Percentiles rank a stretch among this genome's conserved stretches.
These are phyloP conservation scores for Hansenula lynferdii DNA, from an alignment of 1,139 yeast genomes.

Conservation along the genomic window DNA sequence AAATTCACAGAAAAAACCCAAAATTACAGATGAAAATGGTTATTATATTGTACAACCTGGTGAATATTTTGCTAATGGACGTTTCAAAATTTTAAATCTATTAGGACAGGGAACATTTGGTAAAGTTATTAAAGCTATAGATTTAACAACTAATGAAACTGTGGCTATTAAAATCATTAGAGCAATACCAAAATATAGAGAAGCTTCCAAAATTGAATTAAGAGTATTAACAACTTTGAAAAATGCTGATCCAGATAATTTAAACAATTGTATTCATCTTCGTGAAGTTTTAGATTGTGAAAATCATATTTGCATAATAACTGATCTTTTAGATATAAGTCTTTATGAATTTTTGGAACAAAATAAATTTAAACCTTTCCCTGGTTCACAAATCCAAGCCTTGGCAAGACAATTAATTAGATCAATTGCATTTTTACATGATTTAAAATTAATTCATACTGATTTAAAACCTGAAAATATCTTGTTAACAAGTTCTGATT, in stretches of 20 bases:
- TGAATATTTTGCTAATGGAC: slow-evolving; percentile 58
- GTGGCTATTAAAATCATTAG: slow-evolving; percentile 92
- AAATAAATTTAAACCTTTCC: slow-evolving; percentile 74
- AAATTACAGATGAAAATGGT: slow-evolving; percentile 65
- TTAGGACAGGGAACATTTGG: slow-evolving; percentile 99
- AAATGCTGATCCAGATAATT: slow-evolving; percentile 63
- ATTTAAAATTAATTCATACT: slow-evolving; percentile 85
- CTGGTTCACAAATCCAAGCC: slow-evolving; percentile 78
- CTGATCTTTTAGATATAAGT: slow-evolving; percentile 80
- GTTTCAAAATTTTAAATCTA: slow-evolving; percentile 60
- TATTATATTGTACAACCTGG: slow-evolving; percentile 67
- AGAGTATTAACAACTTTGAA: slow-evolving; percentile 74
- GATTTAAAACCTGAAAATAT: slow-evolving; percentile 96
- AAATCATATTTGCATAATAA: slow-evolving; percentile 91
- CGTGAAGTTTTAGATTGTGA: slow-evolving; percentile 90
- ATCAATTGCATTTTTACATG: slow-evolving; percentile 87
- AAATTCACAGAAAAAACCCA: slow-evolving; percentile 7
- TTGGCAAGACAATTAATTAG: slow-evolving; percentile 81
- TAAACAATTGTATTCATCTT: slow-evolving; percentile 69
- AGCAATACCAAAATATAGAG: slow-evolving; percentile 73
- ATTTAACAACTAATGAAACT: slow-evolving; percentile 45
- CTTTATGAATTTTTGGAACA: slow-evolving; percentile 84
- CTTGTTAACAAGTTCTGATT: slow-evolving; percentile 59
- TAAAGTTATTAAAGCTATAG: slow-evolving; percentile 77
- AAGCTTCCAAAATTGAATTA: slow-evolving; percentile 83